Base-by-base conservation (phyloP, 345 rosid species). In the Citropsis articulata region DNA sequence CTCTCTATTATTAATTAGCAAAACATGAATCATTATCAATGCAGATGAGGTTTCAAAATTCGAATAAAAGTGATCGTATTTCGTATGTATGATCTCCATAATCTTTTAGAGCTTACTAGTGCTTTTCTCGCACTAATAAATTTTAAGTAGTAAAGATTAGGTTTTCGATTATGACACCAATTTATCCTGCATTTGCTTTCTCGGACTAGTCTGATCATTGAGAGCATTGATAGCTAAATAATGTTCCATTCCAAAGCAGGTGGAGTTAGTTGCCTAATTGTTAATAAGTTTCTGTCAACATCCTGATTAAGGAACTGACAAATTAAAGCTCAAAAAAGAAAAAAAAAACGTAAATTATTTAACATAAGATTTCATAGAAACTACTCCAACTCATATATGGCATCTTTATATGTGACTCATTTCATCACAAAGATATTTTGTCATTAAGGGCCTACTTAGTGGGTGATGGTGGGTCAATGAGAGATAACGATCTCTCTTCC, bases 201-300 rank as follows among this genome's bases (percentile, higher is more conserved):
- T 22, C 33, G 48, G 35, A 65, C 22, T 14, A 57, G 10, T 33
- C 16, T 50, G 9, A 31, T 65, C 8, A 65, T 31, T n/a, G 66
- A 21, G 40, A 74, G 28, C 60, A 42, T 18, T 42, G 48, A 65
- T 33, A 65, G 24, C 72, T 22, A 27, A 78, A 66, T 76, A 48
- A 74, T 84, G 76, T 71, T 87, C 84, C 88, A 48, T 73, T 84
- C 83, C 86, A 38, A 84, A 78, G 89, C 81, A 77, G 87, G 87
- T 89, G 87, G 86, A 78, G 80, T 78, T 78, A 70, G 86, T 81
- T 75, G 76, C 82, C 69, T 65, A 30, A 67, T 72, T 61, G 60
- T 82, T 72, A 82, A 83, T 77, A 63, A 76, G 57, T 81, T 78
- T 50, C 13, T 62, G 84, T 70, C 86, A 68, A 31, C 78, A 82